Evolutionary conservation across 108 stramenopile species (phyloP).

Genomic region (Aurantiochytrium sp.): DNA sequence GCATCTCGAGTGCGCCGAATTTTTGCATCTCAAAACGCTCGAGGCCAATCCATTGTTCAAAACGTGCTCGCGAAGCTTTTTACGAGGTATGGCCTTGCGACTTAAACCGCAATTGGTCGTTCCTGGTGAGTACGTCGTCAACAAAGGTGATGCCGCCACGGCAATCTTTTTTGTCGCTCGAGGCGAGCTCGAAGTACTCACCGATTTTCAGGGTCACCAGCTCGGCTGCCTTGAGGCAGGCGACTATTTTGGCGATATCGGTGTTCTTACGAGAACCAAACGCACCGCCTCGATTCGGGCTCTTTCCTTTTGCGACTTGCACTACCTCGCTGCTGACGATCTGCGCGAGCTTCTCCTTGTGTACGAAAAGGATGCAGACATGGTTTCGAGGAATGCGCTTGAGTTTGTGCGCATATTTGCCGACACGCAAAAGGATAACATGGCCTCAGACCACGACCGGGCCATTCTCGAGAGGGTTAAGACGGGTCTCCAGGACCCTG

Average conservation of each 20-base stretch:
- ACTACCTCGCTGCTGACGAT: neutral
- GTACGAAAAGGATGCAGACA: neutral
- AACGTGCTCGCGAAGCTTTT: neutral
- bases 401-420: neutral
- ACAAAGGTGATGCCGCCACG: neutral
- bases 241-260: neutral
- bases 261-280: neutral
- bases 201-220: neutral
- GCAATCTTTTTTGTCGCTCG: neutral
- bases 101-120: neutral
- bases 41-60: neutral
- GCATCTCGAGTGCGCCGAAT: neutral
- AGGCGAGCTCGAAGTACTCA: neutral
- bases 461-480: neutral
- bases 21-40: neutral
- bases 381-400: neutral
- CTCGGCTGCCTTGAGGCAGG: neutral
- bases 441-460: neutral
- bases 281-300: slow-evolving; percentile 2
- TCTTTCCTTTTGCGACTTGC: neutral
- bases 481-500: neutral
- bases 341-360: neutral
- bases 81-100: neutral
- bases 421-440: neutral
- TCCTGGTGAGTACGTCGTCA: slow-evolving; percentile 1